A percentile compares a stretch with the other conserved stretches of the same genome.
Evolutionary conservation across 345 rosid species (phyloP).

Genomic region (Brassica incana): DNA sequence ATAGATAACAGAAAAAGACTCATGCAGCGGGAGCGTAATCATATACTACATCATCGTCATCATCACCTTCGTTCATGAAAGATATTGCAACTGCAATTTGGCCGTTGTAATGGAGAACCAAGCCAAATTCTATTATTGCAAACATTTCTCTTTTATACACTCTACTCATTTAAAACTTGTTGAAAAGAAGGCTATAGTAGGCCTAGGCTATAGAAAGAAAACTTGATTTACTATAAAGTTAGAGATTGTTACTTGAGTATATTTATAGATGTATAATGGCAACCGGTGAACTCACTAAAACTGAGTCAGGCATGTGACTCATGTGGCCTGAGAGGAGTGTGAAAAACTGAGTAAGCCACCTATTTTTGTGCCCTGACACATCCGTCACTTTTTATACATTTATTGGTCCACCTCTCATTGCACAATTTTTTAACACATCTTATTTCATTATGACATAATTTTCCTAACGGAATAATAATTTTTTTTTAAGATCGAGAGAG

Average conservation of each 20-base stretch:
- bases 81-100: slow-evolving; percentile 15
- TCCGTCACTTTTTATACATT: slow-evolving; percentile 20
- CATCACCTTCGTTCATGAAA: slow-evolving; percentile 31
- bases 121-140: background rate
- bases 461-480: slow-evolving; percentile 8
- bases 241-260: slow-evolving; percentile 18
- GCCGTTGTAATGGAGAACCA: background rate
- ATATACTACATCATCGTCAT: slow-evolving; percentile 31
- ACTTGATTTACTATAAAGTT: background rate
- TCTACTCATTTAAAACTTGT: slow-evolving; percentile 4
- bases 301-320: slow-evolving; percentile 30
- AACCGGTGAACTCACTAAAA: background rate
- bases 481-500: background rate
- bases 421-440: slow-evolving; percentile 5
- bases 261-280: slow-evolving; percentile 24
- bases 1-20: background rate
- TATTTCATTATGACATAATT: background rate
- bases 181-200: background rate
- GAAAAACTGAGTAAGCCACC: slow-evolving; percentile 38
- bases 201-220: background rate
- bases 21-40: slow-evolving; percentile 39
- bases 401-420: slow-evolving; percentile 36
- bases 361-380: slow-evolving; percentile 38
- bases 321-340: slow-evolving; percentile 39
- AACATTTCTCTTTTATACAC: background rate